Conservation (phyloP, 1,139 yeast genomes). For the Magnusiomyces magnusii region DNA sequence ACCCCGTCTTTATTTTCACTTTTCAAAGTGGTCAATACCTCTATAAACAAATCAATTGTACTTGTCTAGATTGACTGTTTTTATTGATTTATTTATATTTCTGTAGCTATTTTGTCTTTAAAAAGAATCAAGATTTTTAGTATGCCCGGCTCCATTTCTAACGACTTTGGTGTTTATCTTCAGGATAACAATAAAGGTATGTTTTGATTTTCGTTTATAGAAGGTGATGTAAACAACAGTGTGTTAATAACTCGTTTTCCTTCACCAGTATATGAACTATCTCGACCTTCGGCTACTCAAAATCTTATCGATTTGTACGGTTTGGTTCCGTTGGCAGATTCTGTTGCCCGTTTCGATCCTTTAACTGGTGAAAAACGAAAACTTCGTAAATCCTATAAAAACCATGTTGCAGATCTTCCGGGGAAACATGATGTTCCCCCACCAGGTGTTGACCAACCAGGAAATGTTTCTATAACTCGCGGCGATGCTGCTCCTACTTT, state of each 20-base stretch:
- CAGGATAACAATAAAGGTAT: not conserved
- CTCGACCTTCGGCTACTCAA: conserved; percentile 59
- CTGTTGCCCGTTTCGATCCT: conserved; percentile 81
- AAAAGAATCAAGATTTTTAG: not conserved
- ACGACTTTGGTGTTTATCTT: conserved; percentile 14
- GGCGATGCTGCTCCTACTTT: conserved; percentile 22
- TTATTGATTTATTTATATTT: not conserved
- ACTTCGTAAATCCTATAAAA: conserved; percentile 86
- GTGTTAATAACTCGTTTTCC: conserved; percentile 6
- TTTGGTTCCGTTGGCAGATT: conserved; percentile 57
- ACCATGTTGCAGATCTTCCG: conserved; percentile 78
- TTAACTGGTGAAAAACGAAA: conserved; percentile 89
- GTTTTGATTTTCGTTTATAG: not conserved
- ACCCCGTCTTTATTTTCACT: not conserved
- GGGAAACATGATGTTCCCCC: conserved; percentile 60
- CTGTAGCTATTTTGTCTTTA: not conserved
- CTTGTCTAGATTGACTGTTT: conserved; percentile 3
- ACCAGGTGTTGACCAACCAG: conserved; percentile 30
- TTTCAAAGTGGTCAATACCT: not conserved
- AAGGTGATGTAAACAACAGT: not conserved
- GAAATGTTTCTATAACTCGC: conserved; percentile 10
- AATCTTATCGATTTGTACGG: conserved; percentile 66
- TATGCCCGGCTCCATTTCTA: conserved; percentile 17
- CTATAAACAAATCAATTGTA: not conserved
- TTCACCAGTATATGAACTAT: conserved; percentile 17